Conservation (phyloP, 495 filamentous ascomycete species). For the Tuber indicum region DNA sequence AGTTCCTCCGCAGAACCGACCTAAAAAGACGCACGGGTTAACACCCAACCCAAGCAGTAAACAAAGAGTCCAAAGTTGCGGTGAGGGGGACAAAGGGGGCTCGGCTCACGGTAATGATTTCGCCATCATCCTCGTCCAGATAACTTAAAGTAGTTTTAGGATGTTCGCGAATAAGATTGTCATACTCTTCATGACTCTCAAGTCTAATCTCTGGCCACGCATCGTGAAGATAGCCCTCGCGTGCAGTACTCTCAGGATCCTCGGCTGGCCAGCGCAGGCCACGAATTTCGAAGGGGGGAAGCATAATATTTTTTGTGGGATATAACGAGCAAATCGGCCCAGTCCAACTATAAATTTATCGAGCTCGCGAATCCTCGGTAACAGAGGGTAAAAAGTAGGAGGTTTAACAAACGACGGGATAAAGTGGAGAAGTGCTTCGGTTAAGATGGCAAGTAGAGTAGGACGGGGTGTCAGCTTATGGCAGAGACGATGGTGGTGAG, state of each 20-base stretch:
- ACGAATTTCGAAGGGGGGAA: constrained; percentile 43
- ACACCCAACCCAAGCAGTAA: background rate
- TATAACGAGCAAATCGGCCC: background rate
- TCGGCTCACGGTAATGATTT: constrained; percentile 50
- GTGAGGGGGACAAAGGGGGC: background rate
- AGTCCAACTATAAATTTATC: background rate
- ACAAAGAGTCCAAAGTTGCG: background rate
- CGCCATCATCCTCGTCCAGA: constrained; percentile 53
- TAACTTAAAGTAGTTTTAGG: constrained; percentile 52
- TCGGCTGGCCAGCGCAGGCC: constrained; percentile 35
- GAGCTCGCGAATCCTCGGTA: background rate
- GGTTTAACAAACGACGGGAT: background rate
- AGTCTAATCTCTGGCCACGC: constrained; percentile 33
- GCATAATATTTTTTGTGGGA: constrained; percentile 30
- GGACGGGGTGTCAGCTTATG: background rate
- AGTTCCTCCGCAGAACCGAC: constrained; percentile 40
- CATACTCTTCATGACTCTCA: constrained; percentile 44
- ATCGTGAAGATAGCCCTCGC: constrained; percentile 11
- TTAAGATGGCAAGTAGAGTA: background rate
- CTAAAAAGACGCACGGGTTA: constrained; percentile 13
- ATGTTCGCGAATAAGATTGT: constrained; percentile 48
- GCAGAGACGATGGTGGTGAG: background rate
- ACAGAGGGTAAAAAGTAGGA: background rate
- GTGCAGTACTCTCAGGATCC: constrained; percentile 19
- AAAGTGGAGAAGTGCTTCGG: background rate